phyloP scores from a whole-genome alignment of 495 filamentous ascomycete species.

The Amphirosellinia nigrospora region DNA sequence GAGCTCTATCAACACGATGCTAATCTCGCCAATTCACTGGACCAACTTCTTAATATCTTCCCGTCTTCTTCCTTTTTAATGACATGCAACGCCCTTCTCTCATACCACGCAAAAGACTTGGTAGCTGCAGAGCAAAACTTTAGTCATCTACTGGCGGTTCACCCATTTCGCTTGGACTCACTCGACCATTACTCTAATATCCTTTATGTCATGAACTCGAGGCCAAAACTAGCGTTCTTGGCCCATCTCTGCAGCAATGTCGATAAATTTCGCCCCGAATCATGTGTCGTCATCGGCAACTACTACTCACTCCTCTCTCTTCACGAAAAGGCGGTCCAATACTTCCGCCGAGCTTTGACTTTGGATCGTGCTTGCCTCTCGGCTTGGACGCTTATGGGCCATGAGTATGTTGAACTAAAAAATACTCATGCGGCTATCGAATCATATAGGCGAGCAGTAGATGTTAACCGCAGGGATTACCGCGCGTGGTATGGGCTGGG shows the following conservation, averaged over 20 bases:
- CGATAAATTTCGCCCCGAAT: conserved; percentile 96
- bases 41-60: conserved; percentile 80
- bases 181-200: conserved; percentile 97
- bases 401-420: conserved; percentile 98
- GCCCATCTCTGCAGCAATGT: conserved; percentile 87
- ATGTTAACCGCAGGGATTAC: conserved; percentile 95
- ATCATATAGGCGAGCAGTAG: conserved; percentile 93
- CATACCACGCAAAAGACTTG: conserved; percentile 94
- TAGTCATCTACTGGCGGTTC: conserved; percentile 73
- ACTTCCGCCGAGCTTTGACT: conserved; percentile 95
- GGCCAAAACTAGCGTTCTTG: conserved; percentile 89
- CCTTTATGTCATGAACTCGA: conserved; percentile 85
- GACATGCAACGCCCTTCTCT: conserved; percentile 84
- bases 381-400: conserved; percentile 99
- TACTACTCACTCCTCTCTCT: conserved; percentile 93
- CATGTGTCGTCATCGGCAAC: conserved; percentile 95
- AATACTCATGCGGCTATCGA: conserved; percentile 99
- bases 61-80: conserved; percentile 86
- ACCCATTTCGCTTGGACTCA: conserved; percentile 87
- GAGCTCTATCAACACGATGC: conserved; percentile 88
- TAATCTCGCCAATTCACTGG: conserved; percentile 71
- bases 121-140: conserved; percentile 86
- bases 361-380: conserved; percentile 90
- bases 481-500: conserved; percentile 98
- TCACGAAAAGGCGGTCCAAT: conserved; percentile 97